Evolutionary conservation across 1,139 yeast species (phyloP).

Genomic region (Taphrina pruni): DNA sequence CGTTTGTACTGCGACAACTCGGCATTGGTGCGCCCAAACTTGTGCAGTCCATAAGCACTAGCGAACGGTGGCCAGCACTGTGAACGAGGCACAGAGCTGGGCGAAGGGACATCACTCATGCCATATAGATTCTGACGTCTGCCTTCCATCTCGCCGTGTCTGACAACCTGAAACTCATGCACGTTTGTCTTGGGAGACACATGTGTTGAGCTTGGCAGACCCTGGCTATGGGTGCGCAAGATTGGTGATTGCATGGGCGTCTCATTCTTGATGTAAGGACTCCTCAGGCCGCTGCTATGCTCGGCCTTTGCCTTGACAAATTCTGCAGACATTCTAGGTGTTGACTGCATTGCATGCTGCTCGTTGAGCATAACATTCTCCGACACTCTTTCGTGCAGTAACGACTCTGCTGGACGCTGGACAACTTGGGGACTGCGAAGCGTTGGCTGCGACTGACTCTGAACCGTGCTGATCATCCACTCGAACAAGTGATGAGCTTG

Average conservation of each 20-base stretch:
- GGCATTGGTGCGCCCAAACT: conserved; percentile 7
- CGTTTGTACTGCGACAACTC: conserved; percentile 14
- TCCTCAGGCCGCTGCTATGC: not conserved
- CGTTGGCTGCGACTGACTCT: conserved; percentile 5
- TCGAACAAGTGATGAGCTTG: conserved; percentile 2
- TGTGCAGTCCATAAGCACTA: not conserved
- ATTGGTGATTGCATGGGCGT: not conserved
- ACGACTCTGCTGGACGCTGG: conserved; percentile 1
- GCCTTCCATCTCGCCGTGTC: conserved; percentile 4
- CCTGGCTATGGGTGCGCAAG: not conserved
- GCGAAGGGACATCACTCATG: not conserved
- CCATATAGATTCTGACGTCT: not conserved
- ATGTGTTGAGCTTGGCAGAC: not conserved
- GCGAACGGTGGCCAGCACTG: conserved; percentile 13
- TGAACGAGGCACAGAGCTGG: not conserved
- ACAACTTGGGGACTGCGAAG: not conserved
- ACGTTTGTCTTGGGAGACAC: not conserved
- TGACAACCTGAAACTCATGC: not conserved
- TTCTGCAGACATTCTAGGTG: not conserved
- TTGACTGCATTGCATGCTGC: conserved; percentile 1
- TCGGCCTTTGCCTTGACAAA: not conserved
- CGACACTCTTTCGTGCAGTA: not conserved
- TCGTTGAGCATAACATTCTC: not conserved
- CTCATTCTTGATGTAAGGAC: conserved; percentile 12
- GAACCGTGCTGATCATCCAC: conserved; percentile 13